Evolutionary conservation across 257 asterid species (phyloP).

Genomic region (Lantana camara): DNA sequence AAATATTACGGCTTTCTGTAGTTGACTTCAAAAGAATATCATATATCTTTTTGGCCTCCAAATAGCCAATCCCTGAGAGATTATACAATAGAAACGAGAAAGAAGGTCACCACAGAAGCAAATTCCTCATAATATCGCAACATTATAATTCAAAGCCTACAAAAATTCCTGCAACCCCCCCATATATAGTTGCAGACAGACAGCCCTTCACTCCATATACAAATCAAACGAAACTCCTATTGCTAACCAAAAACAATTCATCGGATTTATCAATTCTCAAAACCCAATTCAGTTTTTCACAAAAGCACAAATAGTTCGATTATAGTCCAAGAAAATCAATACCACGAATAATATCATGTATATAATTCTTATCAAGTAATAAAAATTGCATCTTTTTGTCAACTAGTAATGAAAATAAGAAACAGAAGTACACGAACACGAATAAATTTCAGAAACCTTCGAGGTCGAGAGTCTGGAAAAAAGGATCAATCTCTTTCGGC

Average conservation of each 20-base stretch:
- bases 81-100: constrained; percentile 13
- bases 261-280: neutral
- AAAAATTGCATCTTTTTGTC: neutral
- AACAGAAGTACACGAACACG: neutral
- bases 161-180: constrained; percentile 1
- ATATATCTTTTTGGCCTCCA: constrained; percentile 79
- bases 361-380: neutral
- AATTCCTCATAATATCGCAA: constrained; percentile 14
- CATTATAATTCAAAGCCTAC: constrained; percentile 3
- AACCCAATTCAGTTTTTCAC: neutral
- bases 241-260: neutral
- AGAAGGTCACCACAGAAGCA: neutral
- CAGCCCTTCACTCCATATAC: neutral
- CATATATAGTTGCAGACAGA: neutral
- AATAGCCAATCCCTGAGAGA: constrained; percentile 74
- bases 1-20: constrained; percentile 92
- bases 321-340: constrained; percentile 9
- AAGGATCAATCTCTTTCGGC: constrained; percentile 84
- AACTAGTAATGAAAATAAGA: neutral
- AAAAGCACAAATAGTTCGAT: constrained; percentile 16
- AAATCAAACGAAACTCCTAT: neutral
- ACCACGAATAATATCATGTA: constrained; percentile 3
- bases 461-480: constrained; percentile 67
- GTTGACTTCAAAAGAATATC: constrained; percentile 76
- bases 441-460: constrained; percentile 56